Evolutionary conservation across 371 early-diverging fungal species (phyloP), one percentile per base, ranked within the genome.

Genomic region (Cokeromyces recurvatus): DNA sequence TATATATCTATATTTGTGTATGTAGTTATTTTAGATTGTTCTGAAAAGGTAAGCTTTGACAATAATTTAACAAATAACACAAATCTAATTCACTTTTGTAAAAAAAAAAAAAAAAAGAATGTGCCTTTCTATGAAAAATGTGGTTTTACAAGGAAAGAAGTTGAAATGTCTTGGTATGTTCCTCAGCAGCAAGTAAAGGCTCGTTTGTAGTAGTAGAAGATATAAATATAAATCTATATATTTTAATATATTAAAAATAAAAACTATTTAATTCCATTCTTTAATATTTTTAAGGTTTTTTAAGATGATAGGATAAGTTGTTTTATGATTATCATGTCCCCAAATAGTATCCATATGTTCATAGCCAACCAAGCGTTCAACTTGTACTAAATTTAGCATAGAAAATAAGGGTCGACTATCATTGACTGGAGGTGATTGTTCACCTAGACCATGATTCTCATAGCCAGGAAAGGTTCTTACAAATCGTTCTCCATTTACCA

Each of bases 331-430:
- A 37, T 70, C 48, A 27, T 65, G 51, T 0, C 59, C 77, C 79
- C 79, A 81, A 41, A 81, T 62, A 15, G 71, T 68, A 53, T 81
- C 82, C 77, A 81, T 69, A 53, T 81, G 82, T 27, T 78, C 82
- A 39, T 76, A 77, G 9, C 65, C 74, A 12, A 74, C 69, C 14
- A 79, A 57, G 16, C 64, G 59, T 23, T 75, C 74, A 6, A 64
- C 76, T 51, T 68, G 66, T 11, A 70, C 62, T n/a, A 77, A 57
- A 11, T 71, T 45, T 19, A 75, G 52, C 58, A 55, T 60, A 1
- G 71, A 62, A 15, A 62, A 59, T 10, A 53, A 23, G 15, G 46
- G 24, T 3, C 12, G 24, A 5, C n/a, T 10, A 4, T 4, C 23
- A 9, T 38, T 37, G n/a, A 49, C 52, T 38, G 42, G 51, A 10